A percentile compares a stretch with the other conserved stretches of the same genome.
Evolutionary conservation across 108 stramenopile genomes (phyloP).

Genomic region (Nitzschia putrida): DNA sequence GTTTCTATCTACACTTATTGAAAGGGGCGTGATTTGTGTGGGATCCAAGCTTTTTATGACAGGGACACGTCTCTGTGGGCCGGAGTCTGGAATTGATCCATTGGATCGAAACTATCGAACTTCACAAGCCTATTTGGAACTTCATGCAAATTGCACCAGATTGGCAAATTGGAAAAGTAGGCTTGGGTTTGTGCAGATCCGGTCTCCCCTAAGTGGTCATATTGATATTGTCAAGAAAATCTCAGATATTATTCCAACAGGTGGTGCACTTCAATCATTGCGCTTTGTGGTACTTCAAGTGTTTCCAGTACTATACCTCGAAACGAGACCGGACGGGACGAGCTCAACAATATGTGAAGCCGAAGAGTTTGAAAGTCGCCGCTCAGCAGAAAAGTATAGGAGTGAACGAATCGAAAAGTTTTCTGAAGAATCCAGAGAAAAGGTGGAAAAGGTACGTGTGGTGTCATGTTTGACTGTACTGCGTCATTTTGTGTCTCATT

Average conservation of each 20-base stretch:
- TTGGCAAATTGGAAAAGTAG: slow-evolving; percentile 81
- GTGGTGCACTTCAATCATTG: slow-evolving; percentile 67
- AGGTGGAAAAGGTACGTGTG: slow-evolving; percentile 54
- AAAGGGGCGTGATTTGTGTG: slow-evolving; percentile 49
- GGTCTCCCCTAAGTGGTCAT: slow-evolving; percentile 17
- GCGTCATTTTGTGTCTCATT: not conserved
- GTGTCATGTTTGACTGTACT: not conserved
- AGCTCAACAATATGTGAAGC: slow-evolving; percentile 49
- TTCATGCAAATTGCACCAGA: slow-evolving; percentile 71
- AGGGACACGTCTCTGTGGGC: slow-evolving; percentile 59
- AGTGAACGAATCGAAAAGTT: slow-evolving; percentile 54
- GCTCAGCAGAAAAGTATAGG: slow-evolving; percentile 43
- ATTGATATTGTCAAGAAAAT: slow-evolving; percentile 54
- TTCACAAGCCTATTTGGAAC: slow-evolving; percentile 32
- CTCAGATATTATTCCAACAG: slow-evolving; percentile 55
- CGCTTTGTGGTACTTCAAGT: slow-evolving; percentile 61
- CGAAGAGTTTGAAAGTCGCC: slow-evolving; percentile 56
- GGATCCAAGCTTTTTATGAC: slow-evolving; percentile 79
- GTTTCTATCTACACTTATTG: slow-evolving; percentile 41
- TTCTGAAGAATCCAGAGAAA: slow-evolving; percentile 47
- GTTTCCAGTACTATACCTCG: slow-evolving; percentile 71
- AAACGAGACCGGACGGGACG: slow-evolving; percentile 28
- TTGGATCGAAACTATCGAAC: slow-evolving; percentile 58
- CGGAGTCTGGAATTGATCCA: slow-evolving; percentile 83
- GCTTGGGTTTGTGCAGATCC: slow-evolving; percentile 61